Evolutionary conservation across 306 rosid species (phyloP).

Genomic region (Parietaria judaica): DNA sequence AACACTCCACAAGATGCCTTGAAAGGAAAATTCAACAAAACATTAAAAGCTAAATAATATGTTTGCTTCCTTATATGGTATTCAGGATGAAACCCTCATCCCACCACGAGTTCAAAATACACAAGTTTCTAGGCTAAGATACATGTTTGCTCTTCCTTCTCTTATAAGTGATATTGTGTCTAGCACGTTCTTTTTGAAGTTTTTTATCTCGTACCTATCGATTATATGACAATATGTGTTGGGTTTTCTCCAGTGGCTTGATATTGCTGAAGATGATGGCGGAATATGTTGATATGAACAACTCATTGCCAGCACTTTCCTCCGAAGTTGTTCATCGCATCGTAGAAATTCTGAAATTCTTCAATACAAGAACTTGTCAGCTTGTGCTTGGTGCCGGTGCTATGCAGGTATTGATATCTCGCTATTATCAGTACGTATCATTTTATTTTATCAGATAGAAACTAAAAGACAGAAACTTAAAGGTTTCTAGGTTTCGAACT

Average conservation of each 20-base stretch:
- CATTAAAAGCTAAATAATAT: too few relatives aligned
- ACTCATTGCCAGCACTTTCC: conserved; percentile 66
- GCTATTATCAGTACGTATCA: conserved; percentile 3
- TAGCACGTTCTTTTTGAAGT: not conserved
- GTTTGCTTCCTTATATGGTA: too few relatives aligned
- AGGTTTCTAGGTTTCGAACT: not conserved
- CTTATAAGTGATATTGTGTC: too few relatives aligned
- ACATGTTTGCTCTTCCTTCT: too few relatives aligned
- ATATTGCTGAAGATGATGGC: conserved; percentile 95
- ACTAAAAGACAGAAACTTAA: not conserved
- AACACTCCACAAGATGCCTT: too few relatives aligned
- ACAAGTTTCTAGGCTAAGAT: too few relatives aligned
- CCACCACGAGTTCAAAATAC: too few relatives aligned
- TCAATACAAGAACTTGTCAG: conserved; percentile 96
- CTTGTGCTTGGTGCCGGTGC: conserved; percentile 99
- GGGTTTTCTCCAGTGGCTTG: conserved; percentile 55
- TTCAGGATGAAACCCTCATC: too few relatives aligned
- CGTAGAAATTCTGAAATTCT: conserved; percentile 87
- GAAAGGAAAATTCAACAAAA: too few relatives aligned
- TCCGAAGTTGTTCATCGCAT: conserved; percentile 94
- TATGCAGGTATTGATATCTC: conserved; percentile 71
- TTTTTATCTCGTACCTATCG: not conserved
- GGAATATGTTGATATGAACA: conserved; percentile 87
- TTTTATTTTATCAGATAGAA: not conserved
- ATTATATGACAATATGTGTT: not conserved